Conservation (phyloP, 305 asterid species). For the Lippia alba region DNA sequence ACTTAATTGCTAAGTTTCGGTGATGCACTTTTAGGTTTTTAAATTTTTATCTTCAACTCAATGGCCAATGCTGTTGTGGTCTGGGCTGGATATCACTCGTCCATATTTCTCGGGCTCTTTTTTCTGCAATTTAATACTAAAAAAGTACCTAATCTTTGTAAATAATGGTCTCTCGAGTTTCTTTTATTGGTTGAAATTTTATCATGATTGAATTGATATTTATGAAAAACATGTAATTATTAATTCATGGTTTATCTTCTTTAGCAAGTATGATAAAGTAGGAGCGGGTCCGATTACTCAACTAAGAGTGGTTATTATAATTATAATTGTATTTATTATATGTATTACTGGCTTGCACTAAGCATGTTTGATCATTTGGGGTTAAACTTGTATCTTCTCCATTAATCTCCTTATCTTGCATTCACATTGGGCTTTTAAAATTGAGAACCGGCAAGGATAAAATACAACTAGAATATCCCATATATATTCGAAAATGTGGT, state of each 20-base stretch:
- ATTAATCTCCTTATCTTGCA: background rate
- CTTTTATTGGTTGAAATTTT: too few species aligned
- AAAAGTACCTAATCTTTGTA: too few species aligned
- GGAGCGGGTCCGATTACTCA: background rate
- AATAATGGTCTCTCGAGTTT: too few species aligned
- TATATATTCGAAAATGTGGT: too few species aligned
- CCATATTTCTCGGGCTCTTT: conserved; percentile 1
- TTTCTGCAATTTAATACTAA: too few species aligned
- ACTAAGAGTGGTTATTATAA: background rate
- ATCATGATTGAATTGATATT: conserved; percentile 2
- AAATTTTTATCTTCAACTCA: conserved; percentile 8
- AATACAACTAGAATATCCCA: too few species aligned
- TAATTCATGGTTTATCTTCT: background rate
- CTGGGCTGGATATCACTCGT: conserved; percentile 41
- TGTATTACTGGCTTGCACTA: background rate
- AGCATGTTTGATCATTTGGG: background rate
- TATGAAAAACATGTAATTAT: background rate
- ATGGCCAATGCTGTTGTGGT: conserved; percentile 27
- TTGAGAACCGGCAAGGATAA: too few species aligned
- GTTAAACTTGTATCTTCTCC: too few species aligned
- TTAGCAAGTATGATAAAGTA: background rate
- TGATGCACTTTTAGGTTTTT: conserved; percentile 3
- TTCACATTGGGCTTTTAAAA: background rate
- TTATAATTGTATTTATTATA: too few species aligned
- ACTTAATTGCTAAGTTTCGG: conserved; percentile 52